Evolutionary conservation across 345 rosid genomes (phyloP), one percentile per base, ranked within the genome.

Genomic region (Stellera chamaejasme): DNA sequence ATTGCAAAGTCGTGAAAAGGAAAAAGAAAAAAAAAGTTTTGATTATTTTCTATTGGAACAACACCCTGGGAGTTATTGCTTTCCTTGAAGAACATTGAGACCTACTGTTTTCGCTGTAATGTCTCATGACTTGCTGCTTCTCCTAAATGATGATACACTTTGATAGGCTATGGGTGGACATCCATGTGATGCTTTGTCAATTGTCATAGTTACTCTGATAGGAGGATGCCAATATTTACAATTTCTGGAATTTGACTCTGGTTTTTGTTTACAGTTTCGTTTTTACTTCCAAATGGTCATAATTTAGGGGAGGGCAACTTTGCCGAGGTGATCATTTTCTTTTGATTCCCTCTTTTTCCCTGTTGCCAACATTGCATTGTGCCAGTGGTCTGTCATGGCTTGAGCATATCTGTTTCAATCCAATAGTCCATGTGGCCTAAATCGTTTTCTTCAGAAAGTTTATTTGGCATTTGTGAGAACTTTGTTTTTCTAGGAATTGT

Each of bases 171-270:
- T 80, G 87, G 92, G 64, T 70, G 52, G 46, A 55, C 25, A 61
- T 84, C 88, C 88, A 75, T 14, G 67, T 85, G 95, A 74, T 64
- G 86, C 86, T 59, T 62, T 48, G 23, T 19, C 23, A 19, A 19
- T 66, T 75, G 86, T 91, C 95, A 81, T 91, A 85, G 96, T 85
- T 83, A 77, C 86, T 73, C 86, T 79, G 84, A 85, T 79, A 71
- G 87, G 87, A 32, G 39, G 3, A 5, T 32, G 39, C 39, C 39
- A 32, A 32, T 32, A 8, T 32, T 19, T 32, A 32, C 39, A 32
- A 32, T 32, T 32, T 8, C 3, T 5, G 76, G 54, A 52, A 51
- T 57, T 13, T 10, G 51, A 26, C 41, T 19, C 36, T 44, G 41
- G 16, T 48, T 4, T 63, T 13, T 41, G 25, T 23, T 15, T 36